These are phyloP conservation scores for Puccinia horiana DNA, from an alignment of 1,284 basidiomycete species.

Conservation along the genomic window DNA sequence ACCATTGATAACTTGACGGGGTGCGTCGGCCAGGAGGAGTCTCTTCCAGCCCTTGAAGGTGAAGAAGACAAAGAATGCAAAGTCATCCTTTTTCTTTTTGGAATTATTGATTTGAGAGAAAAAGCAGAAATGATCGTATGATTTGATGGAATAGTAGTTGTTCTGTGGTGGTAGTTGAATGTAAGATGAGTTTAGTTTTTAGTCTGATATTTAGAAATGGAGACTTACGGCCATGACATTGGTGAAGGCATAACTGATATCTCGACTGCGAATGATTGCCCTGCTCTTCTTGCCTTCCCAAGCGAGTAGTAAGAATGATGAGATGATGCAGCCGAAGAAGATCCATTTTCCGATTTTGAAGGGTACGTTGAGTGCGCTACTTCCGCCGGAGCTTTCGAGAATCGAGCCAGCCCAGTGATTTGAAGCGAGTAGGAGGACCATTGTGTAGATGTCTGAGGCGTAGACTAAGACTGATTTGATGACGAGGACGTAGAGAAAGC, in stretches of 20 bases:
- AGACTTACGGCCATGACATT: slow-evolving; percentile 76
- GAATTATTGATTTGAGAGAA: slow-evolving; percentile 94
- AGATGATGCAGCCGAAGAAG: slow-evolving; percentile 95
- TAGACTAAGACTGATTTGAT: slow-evolving; percentile 95
- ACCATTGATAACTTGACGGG: slow-evolving; percentile 94
- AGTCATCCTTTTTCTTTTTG: slow-evolving; percentile 92
- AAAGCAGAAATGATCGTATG: slow-evolving; percentile 96
- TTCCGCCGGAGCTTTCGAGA: slow-evolving; percentile 69
- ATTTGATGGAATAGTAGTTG: slow-evolving; percentile 64
- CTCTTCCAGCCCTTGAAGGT: slow-evolving; percentile 99
- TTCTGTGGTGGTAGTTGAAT: too few species aligned
- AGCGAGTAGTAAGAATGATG: slow-evolving; percentile 86
- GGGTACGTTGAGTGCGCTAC: slow-evolving; percentile 76
- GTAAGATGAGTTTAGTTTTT: too few species aligned
- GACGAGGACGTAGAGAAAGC: slow-evolving; percentile 85
- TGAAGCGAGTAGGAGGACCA: slow-evolving; percentile 89
- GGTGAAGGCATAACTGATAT: slow-evolving; percentile 95
- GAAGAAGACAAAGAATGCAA: slow-evolving; percentile 99
- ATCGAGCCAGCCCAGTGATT: slow-evolving; percentile 86
- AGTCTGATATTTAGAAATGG: too few species aligned
- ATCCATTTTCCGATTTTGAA: slow-evolving; percentile 87
- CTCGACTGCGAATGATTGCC: slow-evolving; percentile 87
- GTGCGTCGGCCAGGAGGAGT: slow-evolving; percentile 85
- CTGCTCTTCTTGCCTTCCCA: slow-evolving; percentile 91
- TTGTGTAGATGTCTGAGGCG: slow-evolving; percentile 95